These are phyloP conservation scores for Diplogelasinospora grovesii DNA, from an alignment of 495 filamentous ascomycete species.

Conservation along the genomic window DNA sequence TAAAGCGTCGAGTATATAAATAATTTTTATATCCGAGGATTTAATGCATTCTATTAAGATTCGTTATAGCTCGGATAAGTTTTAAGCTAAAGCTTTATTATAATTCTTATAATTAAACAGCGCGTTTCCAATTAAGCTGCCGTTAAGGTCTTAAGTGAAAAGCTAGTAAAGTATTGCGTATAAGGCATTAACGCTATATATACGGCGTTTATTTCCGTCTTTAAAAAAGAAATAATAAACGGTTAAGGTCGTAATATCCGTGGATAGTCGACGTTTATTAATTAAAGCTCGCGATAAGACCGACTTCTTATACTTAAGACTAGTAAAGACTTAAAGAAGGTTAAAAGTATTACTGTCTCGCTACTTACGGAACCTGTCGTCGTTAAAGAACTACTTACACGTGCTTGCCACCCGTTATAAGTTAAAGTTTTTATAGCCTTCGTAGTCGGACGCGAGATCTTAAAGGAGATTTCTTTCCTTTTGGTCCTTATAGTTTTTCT, in stretches of 20 bases:
- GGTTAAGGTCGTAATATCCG: slow-evolving; percentile 14
- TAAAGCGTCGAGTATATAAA: slow-evolving; percentile 38
- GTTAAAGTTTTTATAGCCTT: slow-evolving; percentile 25
- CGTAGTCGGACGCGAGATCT: slow-evolving; percentile 23
- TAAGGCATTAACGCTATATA: slow-evolving; percentile 18
- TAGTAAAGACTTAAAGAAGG: slow-evolving; percentile 36
- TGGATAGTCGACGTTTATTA: slow-evolving; percentile 20
- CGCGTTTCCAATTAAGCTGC: slow-evolving; percentile 19
- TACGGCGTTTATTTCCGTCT: slow-evolving; percentile 20
- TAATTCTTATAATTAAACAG: slow-evolving; percentile 12
- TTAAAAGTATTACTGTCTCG: slow-evolving; percentile 13
- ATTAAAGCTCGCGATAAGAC: slow-evolving; percentile 29
- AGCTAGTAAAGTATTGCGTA: slow-evolving; percentile 32
- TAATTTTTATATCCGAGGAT: slow-evolving; percentile 29
- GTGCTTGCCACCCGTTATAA: slow-evolving; percentile 19
- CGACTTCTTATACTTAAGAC: slow-evolving; percentile 37
- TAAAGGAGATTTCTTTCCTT: slow-evolving; percentile 16
- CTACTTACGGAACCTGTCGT: slow-evolving; percentile 27
- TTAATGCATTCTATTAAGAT: slow-evolving; percentile 28
- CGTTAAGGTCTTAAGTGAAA: slow-evolving; percentile 14
- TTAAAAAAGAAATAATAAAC: slow-evolving; percentile 41
- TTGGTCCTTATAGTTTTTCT: slow-evolving; percentile 13
- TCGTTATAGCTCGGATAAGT: slow-evolving; percentile 35
- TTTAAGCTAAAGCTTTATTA: slow-evolving; percentile 18
- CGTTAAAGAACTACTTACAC: slow-evolving; percentile 32